Base-by-base conservation (phyloP, 331 rosid genomes). In the Acacia pycnantha region DNA sequence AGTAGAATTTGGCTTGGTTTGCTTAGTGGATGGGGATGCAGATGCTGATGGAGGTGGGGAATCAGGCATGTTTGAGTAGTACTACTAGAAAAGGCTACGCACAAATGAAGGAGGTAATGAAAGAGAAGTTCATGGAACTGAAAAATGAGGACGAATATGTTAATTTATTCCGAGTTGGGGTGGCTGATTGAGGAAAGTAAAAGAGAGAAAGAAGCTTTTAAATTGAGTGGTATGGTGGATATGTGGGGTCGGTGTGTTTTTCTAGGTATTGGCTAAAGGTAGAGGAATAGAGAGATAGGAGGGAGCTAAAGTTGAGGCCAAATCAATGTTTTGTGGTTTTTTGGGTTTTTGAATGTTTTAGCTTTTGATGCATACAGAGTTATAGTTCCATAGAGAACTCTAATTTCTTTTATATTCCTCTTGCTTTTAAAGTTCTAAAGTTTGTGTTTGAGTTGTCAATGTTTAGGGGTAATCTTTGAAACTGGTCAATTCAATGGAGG, bases 211-310 rank as follows among this genome's bases (percentile, higher is more conserved):
- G 43, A 72, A 73, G 62, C 62, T 29, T 73, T 73, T 47, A 47
- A 76, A 82, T 84, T 82, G 85, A 82, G 85, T 70, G 53, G 81
- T 41, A 78, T n/a, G 33, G 54, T 4, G 92, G n/a, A 14, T 22
- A 27, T 70, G 59, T 88, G 90, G 93, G 91, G 80, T 85, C 90
- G 85, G 27, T 37, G 70, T 87, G 84, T 82, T 86, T 84, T 70
- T 85, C 82, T 92, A 16, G 91, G 78, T 67, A 84, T 86, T 88
- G 82, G 86, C 77, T 33, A 90, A 92, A 87, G 93, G 19, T 15
- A 0, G 13, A 22, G 64, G 29, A 22, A 3, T 56, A 41, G 54
- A 48, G 70, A 77, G 70, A 77, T 61, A 62, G 76, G 77, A 54
- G 83, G 78, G 79, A 83, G 82, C 76, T 82, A 83, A 86, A 85